phyloP scores from a whole-genome alignment of 2,329 filamentous ascomycete genomes.

The Diplodia mutila region DNA sequence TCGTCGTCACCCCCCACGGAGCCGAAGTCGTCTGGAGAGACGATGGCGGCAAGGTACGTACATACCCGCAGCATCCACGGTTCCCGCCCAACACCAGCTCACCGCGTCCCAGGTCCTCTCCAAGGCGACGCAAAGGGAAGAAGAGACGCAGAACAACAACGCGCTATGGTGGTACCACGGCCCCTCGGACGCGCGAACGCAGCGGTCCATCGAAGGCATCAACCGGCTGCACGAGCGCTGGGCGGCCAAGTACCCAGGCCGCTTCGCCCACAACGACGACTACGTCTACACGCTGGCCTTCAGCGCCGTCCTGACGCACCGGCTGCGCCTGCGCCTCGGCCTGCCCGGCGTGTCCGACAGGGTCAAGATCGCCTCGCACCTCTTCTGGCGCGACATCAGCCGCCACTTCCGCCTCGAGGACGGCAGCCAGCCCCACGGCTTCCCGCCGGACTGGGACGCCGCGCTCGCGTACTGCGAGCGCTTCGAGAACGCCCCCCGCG shows the following conservation, averaged over 20 bases:
- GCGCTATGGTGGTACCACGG: constrained; percentile 8
- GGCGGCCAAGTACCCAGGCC: constrained; percentile 1
- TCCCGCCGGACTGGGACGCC: not conserved
- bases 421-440: not conserved
- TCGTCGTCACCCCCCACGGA: constrained; percentile 10
- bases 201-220: constrained; percentile 1
- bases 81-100: not conserved
- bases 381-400: constrained; percentile 1
- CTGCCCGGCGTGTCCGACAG: not conserved
- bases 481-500: not conserved
- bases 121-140: constrained; percentile 4
- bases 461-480: not conserved
- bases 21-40: constrained; percentile 14
- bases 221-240: not conserved
- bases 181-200: not conserved
- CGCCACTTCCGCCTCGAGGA: not conserved
- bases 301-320: not conserved
- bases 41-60: constrained; percentile 9
- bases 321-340: not conserved
- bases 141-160: constrained; percentile 14
- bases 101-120: not conserved
- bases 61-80: not conserved
- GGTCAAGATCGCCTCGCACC: constrained; percentile 1
- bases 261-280: not conserved
- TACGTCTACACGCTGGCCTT: constrained; percentile 6